These are phyloP conservation scores for Neckera pumila DNA, from an alignment of 225 moss, liverwort and hornwort genomes.

Conservation along the genomic window DNA sequence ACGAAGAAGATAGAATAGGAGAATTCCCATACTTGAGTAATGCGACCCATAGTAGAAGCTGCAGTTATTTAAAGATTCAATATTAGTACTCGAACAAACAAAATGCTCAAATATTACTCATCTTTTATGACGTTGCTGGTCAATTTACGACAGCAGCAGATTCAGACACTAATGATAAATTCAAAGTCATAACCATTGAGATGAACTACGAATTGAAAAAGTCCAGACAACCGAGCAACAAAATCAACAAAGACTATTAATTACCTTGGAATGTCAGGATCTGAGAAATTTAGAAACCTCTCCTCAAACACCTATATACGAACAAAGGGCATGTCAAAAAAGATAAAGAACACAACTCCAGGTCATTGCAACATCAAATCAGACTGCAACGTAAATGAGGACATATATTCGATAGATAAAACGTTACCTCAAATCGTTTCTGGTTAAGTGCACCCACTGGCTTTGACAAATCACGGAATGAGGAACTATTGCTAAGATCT, in stretches of 20 bases:
- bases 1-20: conserved; percentile 52
- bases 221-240: neutral
- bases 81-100: neutral
- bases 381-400: neutral
- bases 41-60: conserved; percentile 55
- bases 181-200: neutral
- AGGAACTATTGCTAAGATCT: conserved; percentile 39
- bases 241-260: neutral
- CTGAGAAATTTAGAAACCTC: conserved; percentile 68
- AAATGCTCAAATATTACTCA: neutral
- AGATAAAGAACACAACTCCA: neutral
- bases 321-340: neutral
- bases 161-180: neutral
- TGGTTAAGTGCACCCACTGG: conserved; percentile 64
- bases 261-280: conserved; percentile 79
- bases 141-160: neutral
- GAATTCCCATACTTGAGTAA: conserved; percentile 52
- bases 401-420: neutral
- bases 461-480: conserved; percentile 69
- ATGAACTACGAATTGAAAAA: neutral
- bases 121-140: neutral
- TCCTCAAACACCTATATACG: conserved; percentile 55
- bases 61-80: neutral
- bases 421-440: conserved; percentile 60
- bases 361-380: neutral